Evolutionary conservation across 2,329 filamentous ascomycete genomes (phyloP).

Genomic region (Tolypocladium tropicale): DNA sequence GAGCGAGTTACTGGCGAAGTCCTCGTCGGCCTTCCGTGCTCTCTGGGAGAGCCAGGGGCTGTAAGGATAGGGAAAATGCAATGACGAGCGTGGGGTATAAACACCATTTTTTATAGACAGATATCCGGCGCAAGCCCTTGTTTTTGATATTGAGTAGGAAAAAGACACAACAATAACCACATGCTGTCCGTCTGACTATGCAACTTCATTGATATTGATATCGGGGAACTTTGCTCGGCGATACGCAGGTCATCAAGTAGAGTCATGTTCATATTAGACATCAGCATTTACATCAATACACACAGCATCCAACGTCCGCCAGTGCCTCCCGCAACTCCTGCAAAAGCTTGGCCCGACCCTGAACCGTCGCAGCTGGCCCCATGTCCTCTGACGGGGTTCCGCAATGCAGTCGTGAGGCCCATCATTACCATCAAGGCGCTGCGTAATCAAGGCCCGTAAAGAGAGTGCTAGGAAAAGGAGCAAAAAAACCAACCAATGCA

Average conservation of each 20-base stretch:
- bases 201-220: no score
- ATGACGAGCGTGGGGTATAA: no score
- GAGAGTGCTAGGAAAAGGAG: background rate
- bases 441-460: background rate
- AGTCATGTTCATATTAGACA: background rate
- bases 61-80: background rate
- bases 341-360: background rate
- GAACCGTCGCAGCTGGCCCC: background rate
- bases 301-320: background rate
- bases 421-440: background rate
- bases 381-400: background rate
- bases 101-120: background rate
- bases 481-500: background rate
- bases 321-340: background rate
- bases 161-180: no score
- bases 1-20: conserved; percentile 9
- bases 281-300: background rate
- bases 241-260: background rate
- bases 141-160: background rate
- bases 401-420: background rate
- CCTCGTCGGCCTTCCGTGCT: conserved; percentile 10
- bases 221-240: no score
- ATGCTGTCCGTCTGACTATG: no score
- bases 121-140: background rate
- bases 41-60: conserved; percentile 9